phyloP scores from a whole-genome alignment of 768 basidiomycete genomes.

The Agaricus subrufescens region DNA sequence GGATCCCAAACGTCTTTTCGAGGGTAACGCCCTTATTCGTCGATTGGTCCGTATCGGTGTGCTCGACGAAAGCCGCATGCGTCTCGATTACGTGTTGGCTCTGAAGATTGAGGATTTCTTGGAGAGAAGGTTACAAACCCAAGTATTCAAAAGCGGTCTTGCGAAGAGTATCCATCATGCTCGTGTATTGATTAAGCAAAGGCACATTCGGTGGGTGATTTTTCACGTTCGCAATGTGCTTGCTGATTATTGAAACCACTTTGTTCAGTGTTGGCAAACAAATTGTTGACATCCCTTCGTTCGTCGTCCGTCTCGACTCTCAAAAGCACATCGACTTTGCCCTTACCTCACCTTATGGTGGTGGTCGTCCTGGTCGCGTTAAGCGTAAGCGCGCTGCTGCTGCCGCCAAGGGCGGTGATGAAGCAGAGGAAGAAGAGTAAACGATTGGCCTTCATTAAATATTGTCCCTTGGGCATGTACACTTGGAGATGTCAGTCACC shows the following conservation, averaged over 20 bases:
- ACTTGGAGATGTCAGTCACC: conserved; percentile 8
- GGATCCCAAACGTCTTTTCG: conserved; percentile 99
- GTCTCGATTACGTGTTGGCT: conserved; percentile 99
- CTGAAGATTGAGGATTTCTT: conserved; percentile 99
- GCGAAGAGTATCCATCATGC: conserved; percentile 99
- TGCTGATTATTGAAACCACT: neutral
- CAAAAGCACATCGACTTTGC: conserved; percentile 99
- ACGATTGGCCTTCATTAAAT: conserved; percentile 10
- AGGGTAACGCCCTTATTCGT: conserved; percentile 93
- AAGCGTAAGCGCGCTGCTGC: conserved; percentile 98
- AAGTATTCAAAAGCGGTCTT: conserved; percentile 98
- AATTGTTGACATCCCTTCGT: conserved; percentile 97
- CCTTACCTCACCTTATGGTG: conserved; percentile 93
- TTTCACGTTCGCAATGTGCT: neutral
- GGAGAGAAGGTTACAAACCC: conserved; percentile 97
- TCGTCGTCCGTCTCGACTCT: conserved; percentile 98
- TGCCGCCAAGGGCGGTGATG: conserved; percentile 88
- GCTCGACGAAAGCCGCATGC: conserved; percentile 98
- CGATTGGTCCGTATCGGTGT: conserved; percentile 99
- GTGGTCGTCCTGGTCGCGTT: conserved; percentile 90
- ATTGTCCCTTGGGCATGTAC: conserved; percentile 15
- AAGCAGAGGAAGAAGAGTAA: conserved; percentile 82
- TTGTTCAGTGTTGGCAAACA: conserved; percentile 87
- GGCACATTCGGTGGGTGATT: conserved; percentile 86
- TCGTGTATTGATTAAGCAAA: conserved; percentile 94